Base-by-base conservation (phyloP, 2,329 filamentous ascomycete genomes). In the Celoporthe dispersa region DNA sequence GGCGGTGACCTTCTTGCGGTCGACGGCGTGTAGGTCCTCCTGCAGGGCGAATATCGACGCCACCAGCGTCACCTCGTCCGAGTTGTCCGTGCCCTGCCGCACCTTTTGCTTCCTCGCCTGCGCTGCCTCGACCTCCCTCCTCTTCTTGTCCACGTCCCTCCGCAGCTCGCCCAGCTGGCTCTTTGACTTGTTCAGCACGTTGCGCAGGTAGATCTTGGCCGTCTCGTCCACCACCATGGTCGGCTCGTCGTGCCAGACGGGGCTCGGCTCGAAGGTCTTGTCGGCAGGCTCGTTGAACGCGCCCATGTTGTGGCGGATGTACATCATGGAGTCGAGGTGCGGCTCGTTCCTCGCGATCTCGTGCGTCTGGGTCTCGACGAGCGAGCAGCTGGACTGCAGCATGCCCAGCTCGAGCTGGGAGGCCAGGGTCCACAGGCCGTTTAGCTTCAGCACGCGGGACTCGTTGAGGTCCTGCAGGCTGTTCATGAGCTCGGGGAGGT, bases 321-420 rank as follows among this genome's bases (percentile, higher is more conserved):
- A 99, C 96, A 99, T 99, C 86, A 97, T 93, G 28, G 94, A 97
- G 80, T 99, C 97, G 55, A 99, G 87, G 61, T 92, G 87, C 12
- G 96, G 96, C 72, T 92, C 87, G 78, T 99, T 99, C 70, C 95
- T 89, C 16, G 91, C 88, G 64, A 99, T 96, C 78, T 98, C 95
- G 69, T 88, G 86, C 6, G 90, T 84, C 14, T 98, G 86, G 74
- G 92, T 90, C 39, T 91, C 86, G 74, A 97, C 84, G 71, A 93
- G 87, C 53, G 89, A 88, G 4, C 88, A 88, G 77, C 93, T 94
- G 74, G 91, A 89, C 71, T 90, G 87, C 63, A 98, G 84, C 78
- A 94, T 92, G n/a, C 85, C 84, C n/a, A 87, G 88, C 80, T 99
- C 96, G 55, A 99, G 86, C 69, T 90, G 85, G 14, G 92, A 90